Evolutionary conservation across 169 alveolate species (phyloP), one percentile per base, ranked within the genome.

Genomic region (Plasmodium falciparum): DNA sequence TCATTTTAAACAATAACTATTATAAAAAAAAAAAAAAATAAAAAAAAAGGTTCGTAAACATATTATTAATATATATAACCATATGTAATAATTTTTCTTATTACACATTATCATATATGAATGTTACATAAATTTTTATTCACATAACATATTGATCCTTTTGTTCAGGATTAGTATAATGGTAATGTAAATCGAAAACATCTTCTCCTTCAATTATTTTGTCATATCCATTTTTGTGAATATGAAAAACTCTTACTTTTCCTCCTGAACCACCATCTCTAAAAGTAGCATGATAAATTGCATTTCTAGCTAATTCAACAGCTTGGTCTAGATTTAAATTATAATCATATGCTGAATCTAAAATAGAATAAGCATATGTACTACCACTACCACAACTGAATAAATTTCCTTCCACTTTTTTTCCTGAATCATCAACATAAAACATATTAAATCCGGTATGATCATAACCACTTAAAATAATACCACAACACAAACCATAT

Each of bases 211-310:
- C 98, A 52, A 97, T 97, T 47, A 97, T 93, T 76, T 95, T 95
- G 45, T 96, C 95, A 98, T 98, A 97, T 22, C 99, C 99, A 52
- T 96, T 95, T 91, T 97, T 95, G 88, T 96, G 98, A 63, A 98
- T 98, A 89, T 98, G 99, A 90, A 97, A 98, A 56, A 99, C 99
- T 93, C 99, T 96, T 70, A 97, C 99, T 83, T 96, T 97, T 65
- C 99, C 99, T 39, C 99, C 99, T 22, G 99, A 98, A 75, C 98
- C 99, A 43, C 99, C 99, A 92, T 99, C 99, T 90, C 99, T 97
- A 91, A 97, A 99, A 13, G 99, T 98, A 6, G 99, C 99, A 75
- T 97, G 99, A 88, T 97, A 97, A 88, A 99, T 99, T 20, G 99
- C 99, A 74, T 99, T 95, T 50, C 96, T 96, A 61, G 99, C 99